These are phyloP conservation scores for Fagus crenata DNA, from an alignment of 306 rosid species.

Conservation along the genomic window DNA sequence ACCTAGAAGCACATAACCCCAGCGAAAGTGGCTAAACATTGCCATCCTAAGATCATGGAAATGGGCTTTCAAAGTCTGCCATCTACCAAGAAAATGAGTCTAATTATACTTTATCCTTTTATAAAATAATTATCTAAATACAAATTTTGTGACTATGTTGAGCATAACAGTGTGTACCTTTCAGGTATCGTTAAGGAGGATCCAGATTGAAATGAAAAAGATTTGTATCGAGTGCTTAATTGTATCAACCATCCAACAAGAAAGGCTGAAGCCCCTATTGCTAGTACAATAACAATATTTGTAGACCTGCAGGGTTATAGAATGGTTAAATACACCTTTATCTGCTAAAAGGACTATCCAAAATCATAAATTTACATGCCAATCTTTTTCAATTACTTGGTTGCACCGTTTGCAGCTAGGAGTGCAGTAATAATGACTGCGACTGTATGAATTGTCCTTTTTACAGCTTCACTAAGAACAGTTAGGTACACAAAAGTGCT, in stretches of 20 bases:
- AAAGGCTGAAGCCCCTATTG: slow-evolving; percentile 20
- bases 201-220: background rate
- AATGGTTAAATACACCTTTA: background rate
- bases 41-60: background rate
- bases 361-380: background rate
- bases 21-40: background rate
- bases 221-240: background rate
- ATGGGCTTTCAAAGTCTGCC: background rate
- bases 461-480: background rate
- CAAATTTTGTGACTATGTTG: background rate
- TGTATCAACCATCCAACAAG: slow-evolving; percentile 18
- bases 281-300: slow-evolving; percentile 12
- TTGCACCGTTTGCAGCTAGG: slow-evolving; percentile 12
- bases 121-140: background rate
- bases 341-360: background rate
- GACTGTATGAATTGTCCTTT: slow-evolving; percentile 15
- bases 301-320: slow-evolving; percentile 5
- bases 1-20: slow-evolving; percentile 15
- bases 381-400: slow-evolving; percentile 1
- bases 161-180: background rate
- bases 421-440: slow-evolving; percentile 12
- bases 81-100: slow-evolving; percentile 11
- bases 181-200: background rate
- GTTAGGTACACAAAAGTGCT: slow-evolving; percentile 24
- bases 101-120: background rate